Evolutionary conservation across 73 alveolate species (phyloP).

Genomic region (Paramecium sonneborni): DNA sequence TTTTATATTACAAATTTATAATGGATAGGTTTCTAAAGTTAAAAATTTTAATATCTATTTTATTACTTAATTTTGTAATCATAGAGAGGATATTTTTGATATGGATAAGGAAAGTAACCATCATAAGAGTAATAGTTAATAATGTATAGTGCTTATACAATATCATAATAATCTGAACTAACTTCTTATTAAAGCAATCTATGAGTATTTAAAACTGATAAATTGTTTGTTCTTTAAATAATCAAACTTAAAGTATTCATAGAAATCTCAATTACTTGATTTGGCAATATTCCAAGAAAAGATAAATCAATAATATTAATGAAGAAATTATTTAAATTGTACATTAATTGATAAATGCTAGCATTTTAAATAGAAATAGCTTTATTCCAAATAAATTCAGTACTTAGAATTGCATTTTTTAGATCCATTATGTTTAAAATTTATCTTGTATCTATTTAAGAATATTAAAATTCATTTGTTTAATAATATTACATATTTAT

Average conservation of each 20-base stretch:
- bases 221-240: not conserved
- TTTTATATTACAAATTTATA: not conserved
- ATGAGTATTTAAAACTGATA: not conserved
- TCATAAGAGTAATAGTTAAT: not conserved
- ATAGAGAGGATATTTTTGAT: not conserved
- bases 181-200: not conserved
- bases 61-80: not conserved
- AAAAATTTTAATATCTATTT: not conserved
- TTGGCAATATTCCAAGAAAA: not conserved
- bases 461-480: too few species aligned
- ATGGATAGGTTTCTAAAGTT: not conserved
- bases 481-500: too few species aligned
- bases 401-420: too few species aligned
- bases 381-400: too few species aligned
- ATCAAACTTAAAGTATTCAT: not conserved
- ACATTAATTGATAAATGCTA: too few species aligned
- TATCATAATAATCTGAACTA: not conserved
- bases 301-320: too few species aligned
- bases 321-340: too few species aligned
- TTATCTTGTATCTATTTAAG: too few species aligned
- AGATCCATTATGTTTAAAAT: too few species aligned
- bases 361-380: too few species aligned
- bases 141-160: not conserved
- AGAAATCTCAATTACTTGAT: not conserved
- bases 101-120: conserved; percentile 6